These are phyloP conservation scores for Leonotis leonurus DNA, from an alignment of 257 asterid genomes.

Conservation along the genomic window DNA sequence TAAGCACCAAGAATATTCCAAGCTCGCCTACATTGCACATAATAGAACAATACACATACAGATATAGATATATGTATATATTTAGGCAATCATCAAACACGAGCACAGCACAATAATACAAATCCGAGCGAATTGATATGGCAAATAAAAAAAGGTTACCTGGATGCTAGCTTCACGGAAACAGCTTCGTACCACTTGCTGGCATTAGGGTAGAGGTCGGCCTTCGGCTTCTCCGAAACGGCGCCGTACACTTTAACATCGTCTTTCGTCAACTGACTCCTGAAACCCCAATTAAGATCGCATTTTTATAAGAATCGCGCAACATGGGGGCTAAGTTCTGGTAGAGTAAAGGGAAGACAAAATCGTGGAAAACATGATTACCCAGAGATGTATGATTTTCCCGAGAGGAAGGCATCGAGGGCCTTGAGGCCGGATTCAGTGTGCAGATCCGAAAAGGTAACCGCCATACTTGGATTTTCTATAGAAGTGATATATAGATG, in stretches of 20 bases:
- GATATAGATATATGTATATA: no score
- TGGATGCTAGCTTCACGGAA: conserved; percentile 47
- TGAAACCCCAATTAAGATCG: conserved; percentile 17
- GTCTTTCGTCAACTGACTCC: conserved; percentile 58
- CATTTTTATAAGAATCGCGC: neutral
- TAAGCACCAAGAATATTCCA: neutral
- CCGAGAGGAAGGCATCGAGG: conserved; percentile 55
- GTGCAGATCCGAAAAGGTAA: conserved; percentile 73
- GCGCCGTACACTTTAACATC: conserved; percentile 73
- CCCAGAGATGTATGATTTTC: conserved; percentile 78
- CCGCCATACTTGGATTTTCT: conserved; percentile 68
- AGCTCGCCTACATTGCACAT: neutral
- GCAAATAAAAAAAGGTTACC: conserved; percentile 31
- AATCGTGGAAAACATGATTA: neutral
- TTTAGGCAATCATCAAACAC: neutral
- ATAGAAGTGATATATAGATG: neutral
- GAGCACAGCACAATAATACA: neutral
- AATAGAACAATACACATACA: no score
- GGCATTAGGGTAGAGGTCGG: conserved; percentile 66
- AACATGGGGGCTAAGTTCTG: neutral
- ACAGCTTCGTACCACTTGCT: conserved; percentile 70
- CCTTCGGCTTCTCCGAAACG: conserved; percentile 44
- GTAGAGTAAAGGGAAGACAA: neutral
- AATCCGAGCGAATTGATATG: neutral
- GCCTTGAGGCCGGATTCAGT: conserved; percentile 75